A percentile compares a stretch with the other conserved stretches of the same genome.
Evolutionary conservation across 2,329 filamentous ascomycete species (phyloP).

Genomic region (Botrytis byssoidea): DNA sequence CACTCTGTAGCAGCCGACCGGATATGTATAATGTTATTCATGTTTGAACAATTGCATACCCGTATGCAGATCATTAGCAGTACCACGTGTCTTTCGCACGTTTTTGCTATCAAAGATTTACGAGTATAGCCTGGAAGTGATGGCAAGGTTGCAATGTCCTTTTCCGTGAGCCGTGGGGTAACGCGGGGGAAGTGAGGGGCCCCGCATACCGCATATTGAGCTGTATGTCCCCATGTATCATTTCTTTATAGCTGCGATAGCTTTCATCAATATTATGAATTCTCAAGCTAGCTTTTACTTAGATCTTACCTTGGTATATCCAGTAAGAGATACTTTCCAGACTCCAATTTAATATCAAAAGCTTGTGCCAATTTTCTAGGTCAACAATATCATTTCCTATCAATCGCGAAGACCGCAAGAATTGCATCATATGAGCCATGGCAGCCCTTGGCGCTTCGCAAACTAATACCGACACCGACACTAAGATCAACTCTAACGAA

Average conservation of each 20-base stretch:
- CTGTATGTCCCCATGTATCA: background rate
- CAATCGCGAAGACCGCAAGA: background rate
- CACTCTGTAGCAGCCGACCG: background rate
- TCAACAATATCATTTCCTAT: background rate
- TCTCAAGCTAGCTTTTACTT: background rate
- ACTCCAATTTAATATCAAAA: background rate
- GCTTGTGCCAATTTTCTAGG: background rate
- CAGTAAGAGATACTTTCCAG: background rate
- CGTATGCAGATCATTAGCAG: background rate
- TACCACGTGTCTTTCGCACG: background rate
- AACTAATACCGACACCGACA: background rate
- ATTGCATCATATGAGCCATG: slow-evolving; percentile 1
- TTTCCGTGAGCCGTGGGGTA: slow-evolving; percentile 19
- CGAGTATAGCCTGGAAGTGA: too few relatives aligned
- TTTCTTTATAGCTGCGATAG: background rate
- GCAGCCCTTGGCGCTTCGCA: background rate
- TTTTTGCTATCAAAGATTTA: background rate
- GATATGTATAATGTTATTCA: background rate
- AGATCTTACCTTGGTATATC: background rate
- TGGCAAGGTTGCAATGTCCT: background rate
- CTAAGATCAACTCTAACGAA: slow-evolving; percentile 7
- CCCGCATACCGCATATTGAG: slow-evolving; percentile 9
- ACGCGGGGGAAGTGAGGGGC: slow-evolving; percentile 6
- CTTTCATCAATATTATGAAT: background rate
- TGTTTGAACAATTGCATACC: background rate